Evolutionary conservation across 2,329 filamentous ascomycete genomes (phyloP).

Genomic region (Triangularia setosa): DNA sequence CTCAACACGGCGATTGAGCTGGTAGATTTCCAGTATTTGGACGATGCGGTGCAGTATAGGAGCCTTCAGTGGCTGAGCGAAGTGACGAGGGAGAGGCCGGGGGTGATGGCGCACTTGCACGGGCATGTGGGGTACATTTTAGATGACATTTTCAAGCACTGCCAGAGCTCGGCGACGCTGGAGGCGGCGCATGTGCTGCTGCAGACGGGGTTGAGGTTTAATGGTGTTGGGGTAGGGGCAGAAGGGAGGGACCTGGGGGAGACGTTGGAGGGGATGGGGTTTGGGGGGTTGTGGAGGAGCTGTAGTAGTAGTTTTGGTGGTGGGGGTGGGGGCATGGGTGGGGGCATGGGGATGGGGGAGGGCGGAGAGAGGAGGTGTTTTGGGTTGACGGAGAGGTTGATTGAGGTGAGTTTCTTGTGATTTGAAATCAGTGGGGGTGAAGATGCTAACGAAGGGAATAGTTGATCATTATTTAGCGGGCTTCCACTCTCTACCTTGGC

Average conservation of each 20-base stretch:
- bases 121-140: constrained; percentile 41
- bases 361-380: constrained; percentile 39
- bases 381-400: constrained; percentile 55
- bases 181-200: constrained; percentile 59
- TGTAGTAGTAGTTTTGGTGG: not conserved
- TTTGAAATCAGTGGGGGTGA: not conserved
- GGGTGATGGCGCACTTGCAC: constrained; percentile 57
- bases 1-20: constrained; percentile 61
- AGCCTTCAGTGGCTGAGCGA: constrained; percentile 57
- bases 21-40: constrained; percentile 62
- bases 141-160: constrained; percentile 59
- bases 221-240: constrained; percentile 50
- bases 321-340: not conserved
- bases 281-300: constrained; percentile 57
- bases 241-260: constrained; percentile 47
- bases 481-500: too few species aligned
- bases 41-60: constrained; percentile 58
- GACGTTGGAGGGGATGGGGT: constrained; percentile 57
- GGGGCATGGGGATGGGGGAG: not conserved
- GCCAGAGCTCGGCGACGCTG: constrained; percentile 57
- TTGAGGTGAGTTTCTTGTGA: constrained; percentile 46
- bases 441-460: not conserved
- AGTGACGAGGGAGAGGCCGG: constrained; percentile 50
- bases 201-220: constrained; percentile 44
- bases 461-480: not conserved